Percentiles rank a stretch among this genome's conserved stretches.
Evolutionary conservation across 176 grass and related monocot species (phyloP).

Genomic region (Chloris gayana): DNA sequence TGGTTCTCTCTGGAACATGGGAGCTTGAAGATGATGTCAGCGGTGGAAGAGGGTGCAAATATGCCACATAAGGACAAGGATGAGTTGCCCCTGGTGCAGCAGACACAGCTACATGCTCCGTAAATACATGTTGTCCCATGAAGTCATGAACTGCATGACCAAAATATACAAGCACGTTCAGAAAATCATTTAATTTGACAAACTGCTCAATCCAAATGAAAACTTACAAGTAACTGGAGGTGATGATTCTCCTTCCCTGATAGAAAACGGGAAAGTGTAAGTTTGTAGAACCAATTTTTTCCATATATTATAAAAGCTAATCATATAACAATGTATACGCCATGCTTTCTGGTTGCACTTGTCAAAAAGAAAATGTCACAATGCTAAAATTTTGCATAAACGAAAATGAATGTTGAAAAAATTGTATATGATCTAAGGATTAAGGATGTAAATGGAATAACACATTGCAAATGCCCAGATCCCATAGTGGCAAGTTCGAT

Average conservation of each 20-base stretch:
- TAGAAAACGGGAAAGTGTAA: conserved; percentile 26
- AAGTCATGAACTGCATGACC: conserved; percentile 70
- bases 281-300: conserved; percentile 19
- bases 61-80: conserved; percentile 66
- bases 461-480: neutral
- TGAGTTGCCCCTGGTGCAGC: conserved; percentile 48
- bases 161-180: conserved; percentile 24
- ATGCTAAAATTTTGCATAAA: too few species aligned
- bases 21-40: conserved; percentile 54
- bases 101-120: conserved; percentile 58
- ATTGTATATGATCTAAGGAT: neutral
- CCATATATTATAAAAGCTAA: conserved; percentile 13
- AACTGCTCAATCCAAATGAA: conserved; percentile 16
- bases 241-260: conserved; percentile 79
- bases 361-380: neutral
- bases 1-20: conserved; percentile 55
- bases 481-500: neutral
- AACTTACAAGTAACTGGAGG: conserved; percentile 76
- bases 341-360: conserved; percentile 21
- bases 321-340: neutral
- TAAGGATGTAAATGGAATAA: conserved; percentile 7
- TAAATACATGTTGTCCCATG: conserved; percentile 59
- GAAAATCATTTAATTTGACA: conserved; percentile 1
- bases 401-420: neutral
- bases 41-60: conserved; percentile 60